These are phyloP conservation scores for Exophiala xenobiotica DNA, from an alignment of 2,329 filamentous ascomycete species.

Conservation along the genomic window DNA sequence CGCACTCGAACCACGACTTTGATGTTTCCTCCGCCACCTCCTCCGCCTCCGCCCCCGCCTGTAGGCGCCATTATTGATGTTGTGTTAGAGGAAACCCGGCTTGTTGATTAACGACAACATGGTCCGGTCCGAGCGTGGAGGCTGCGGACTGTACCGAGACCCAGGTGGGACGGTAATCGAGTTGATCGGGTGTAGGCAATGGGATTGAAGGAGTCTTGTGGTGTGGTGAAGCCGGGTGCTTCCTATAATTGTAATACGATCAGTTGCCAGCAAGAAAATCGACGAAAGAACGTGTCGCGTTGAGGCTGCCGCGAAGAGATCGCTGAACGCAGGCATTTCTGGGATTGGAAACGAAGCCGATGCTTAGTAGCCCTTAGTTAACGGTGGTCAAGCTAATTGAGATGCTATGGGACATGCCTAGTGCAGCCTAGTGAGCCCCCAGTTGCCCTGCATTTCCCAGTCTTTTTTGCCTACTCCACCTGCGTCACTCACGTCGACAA, in stretches of 20 bases:
- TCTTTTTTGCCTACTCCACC: too few relatives aligned
- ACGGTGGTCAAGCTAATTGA: too few relatives aligned
- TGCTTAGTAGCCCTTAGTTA: neutral
- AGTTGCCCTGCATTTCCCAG: too few relatives aligned
- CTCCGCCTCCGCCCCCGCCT: slow-evolving; percentile 17
- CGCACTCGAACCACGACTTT: slow-evolving; percentile 98
- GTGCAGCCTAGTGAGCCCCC: too few relatives aligned
- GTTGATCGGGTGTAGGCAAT: neutral
- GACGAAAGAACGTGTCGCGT: slow-evolving; percentile 15
- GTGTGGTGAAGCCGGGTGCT: neutral
- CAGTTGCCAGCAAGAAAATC: too few relatives aligned
- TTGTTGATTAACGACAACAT: slow-evolving; percentile 9
- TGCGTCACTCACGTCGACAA: slow-evolving; percentile 24
- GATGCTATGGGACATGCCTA: too few relatives aligned
- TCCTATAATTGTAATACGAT: neutral
- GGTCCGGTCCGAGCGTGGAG: slow-evolving; percentile 7
- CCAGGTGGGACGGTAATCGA: neutral
- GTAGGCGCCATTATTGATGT: slow-evolving; percentile 59
- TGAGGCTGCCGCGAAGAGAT: slow-evolving; percentile 7
- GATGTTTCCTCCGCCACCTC: slow-evolving; percentile 82
- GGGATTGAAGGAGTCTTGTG: neutral
- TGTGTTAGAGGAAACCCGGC: slow-evolving; percentile 15
- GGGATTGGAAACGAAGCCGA: slow-evolving; percentile 1
- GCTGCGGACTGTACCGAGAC: neutral
- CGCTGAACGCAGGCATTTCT: neutral